Conservation (phyloP, 306 rosid species). For the Urtica urens region DNA sequence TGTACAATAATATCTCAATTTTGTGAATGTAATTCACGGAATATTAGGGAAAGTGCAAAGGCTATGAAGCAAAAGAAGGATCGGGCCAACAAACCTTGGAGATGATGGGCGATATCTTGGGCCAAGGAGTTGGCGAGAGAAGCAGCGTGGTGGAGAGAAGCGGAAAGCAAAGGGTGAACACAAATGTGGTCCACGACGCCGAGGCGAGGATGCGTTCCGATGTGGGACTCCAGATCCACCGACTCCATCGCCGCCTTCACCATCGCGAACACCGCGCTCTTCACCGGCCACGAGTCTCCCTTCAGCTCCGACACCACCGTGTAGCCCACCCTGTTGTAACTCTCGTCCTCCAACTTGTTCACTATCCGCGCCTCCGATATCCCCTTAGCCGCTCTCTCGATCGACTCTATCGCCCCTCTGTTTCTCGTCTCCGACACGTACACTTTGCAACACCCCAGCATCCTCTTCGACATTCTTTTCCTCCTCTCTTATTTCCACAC, state of each 20-base stretch:
- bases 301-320: constrained; percentile 63
- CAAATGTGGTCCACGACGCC: constrained; percentile 88
- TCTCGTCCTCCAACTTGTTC: constrained; percentile 66
- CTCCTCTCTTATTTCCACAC: constrained; percentile 4
- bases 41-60: too few species aligned
- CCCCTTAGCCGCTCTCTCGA: constrained; percentile 56
- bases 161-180: constrained; percentile 58
- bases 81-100: constrained; percentile 57
- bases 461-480: constrained; percentile 41
- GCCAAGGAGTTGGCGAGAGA: constrained; percentile 49
- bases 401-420: constrained; percentile 50
- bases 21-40: too few species aligned
- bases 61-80: too few species aligned
- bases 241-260: constrained; percentile 62
- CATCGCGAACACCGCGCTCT: constrained; percentile 58
- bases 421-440: constrained; percentile 86
- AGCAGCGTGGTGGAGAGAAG: constrained; percentile 63
- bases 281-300: constrained; percentile 33
- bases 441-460: constrained; percentile 86
- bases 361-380: constrained; percentile 51
- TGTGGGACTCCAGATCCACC: constrained; percentile 49
- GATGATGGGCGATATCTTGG: constrained; percentile 36
- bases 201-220: constrained; percentile 81
- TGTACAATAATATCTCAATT: too few species aligned
- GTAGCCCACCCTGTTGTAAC: constrained; percentile 85